A percentile compares a stretch with the other conserved stretches of the same genome.
Conservation (phyloP, 73 alveolate genomes). For the Durusdinium trenchii region DNA sequence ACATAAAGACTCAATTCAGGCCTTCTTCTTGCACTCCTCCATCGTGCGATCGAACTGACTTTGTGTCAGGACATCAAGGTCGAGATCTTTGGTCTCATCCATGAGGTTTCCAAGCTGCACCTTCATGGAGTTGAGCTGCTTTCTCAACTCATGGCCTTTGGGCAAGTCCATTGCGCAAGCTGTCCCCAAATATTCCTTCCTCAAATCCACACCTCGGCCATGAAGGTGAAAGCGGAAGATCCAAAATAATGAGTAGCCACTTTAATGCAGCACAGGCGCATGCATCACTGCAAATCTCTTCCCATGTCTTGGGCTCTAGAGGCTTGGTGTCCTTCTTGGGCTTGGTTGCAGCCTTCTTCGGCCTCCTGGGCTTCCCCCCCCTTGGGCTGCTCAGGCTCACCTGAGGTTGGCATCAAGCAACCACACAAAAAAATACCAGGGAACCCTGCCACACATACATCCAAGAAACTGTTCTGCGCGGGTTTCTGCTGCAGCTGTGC, state of each 20-base stretch:
- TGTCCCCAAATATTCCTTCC: neutral
- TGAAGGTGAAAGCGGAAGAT: too few relatives aligned
- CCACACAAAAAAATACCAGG: too few relatives aligned
- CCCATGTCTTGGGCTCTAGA: neutral
- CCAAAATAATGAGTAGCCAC: too few relatives aligned
- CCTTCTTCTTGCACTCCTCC: neutral
- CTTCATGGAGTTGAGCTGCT: neutral
- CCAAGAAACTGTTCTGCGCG: too few relatives aligned
- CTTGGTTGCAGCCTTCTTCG: neutral
- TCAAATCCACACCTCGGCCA: neutral
- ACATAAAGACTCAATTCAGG: too few relatives aligned
- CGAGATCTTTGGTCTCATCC: neutral
- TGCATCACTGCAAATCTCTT: neutral
- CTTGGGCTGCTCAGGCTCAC: too few relatives aligned
- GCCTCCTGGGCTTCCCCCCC: neutral
- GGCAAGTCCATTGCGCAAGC: slow-evolving; percentile 1
- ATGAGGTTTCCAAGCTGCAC: neutral
- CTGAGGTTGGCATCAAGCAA: too few relatives aligned
- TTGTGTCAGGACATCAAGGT: neutral
- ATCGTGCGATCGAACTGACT: neutral
- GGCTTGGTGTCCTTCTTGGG: neutral
- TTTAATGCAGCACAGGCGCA: too few relatives aligned
- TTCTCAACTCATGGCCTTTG: neutral
- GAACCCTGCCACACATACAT: too few relatives aligned
- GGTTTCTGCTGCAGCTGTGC: too few relatives aligned